A percentile compares a stretch with the other conserved stretches of the same genome.
Conservation (phyloP, 176 grass and related monocot genomes). For the Cocos nucifera region DNA sequence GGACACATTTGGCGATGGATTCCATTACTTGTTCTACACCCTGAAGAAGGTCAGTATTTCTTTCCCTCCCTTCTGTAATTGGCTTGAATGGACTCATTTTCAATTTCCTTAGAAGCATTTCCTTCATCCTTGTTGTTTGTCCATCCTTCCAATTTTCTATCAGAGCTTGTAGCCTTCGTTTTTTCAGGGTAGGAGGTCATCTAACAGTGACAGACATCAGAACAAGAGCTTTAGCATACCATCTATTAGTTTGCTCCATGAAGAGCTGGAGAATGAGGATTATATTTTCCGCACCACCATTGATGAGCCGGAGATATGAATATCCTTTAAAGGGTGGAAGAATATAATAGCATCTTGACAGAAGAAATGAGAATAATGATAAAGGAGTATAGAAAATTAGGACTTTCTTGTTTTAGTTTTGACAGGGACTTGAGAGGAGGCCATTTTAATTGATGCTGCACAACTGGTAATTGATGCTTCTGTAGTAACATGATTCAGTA, state of each 20-base stretch:
- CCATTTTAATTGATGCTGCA: too few relatives aligned
- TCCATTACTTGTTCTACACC: conserved; percentile 90
- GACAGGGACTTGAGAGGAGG: too few relatives aligned
- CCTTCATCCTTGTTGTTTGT: neutral
- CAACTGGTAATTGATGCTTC: too few relatives aligned
- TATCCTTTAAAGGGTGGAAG: neutral
- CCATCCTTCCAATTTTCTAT: neutral
- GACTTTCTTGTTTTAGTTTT: too few relatives aligned
- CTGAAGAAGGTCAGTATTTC: conserved; percentile 51
- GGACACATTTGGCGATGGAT: conserved; percentile 65
- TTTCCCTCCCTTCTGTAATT: neutral
- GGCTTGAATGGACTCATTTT: neutral
- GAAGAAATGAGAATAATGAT: too few relatives aligned
- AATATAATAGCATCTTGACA: too few relatives aligned
- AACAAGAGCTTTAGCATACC: conserved; percentile 12
- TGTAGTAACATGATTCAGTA: too few relatives aligned
- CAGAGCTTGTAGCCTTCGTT: neutral
- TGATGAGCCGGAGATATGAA: conserved; percentile 19
- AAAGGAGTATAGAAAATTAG: too few relatives aligned
- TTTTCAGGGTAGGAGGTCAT: conserved; percentile 46
- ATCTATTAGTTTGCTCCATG: conserved; percentile 55
- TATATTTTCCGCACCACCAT: conserved; percentile 59
- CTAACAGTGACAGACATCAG: conserved; percentile 7
- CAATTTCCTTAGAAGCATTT: neutral
- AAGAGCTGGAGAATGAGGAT: conserved; percentile 75